Base-by-base conservation (phyloP, 2,329 filamentous ascomycete genomes). In the Sporothrix globosa region DNA sequence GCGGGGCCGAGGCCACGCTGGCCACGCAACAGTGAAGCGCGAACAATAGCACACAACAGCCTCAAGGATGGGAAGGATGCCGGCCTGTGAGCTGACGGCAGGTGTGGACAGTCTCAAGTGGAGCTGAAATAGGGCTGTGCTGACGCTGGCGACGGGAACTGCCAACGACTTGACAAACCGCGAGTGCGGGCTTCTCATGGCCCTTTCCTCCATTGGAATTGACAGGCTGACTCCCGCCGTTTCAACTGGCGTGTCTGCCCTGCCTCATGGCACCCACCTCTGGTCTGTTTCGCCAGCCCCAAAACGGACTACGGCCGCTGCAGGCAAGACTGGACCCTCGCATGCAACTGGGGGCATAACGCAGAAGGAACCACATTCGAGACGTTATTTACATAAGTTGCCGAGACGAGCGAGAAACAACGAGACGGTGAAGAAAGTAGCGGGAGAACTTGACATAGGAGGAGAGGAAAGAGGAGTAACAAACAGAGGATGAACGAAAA, bases 81-180 rank as follows among this genome's bases (percentile, higher is more conserved):
- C 34, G n/a, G 48, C n/a, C 48, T 11, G n/a, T 50, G 65, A 39
- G 63, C 27, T 53, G 46, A 67, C 46, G 13, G 44, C 30, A 11
- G 66, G 39, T 58, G 52, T 58, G 50, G 34, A 30, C 50, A 17
- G 50, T 46, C 9, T 39, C 11, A 27, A 58, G 67, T 68, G 67
- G 67, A 68, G 53, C 67, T 44, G 52, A 52, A 60, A 50, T 58
- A 68, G 53, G 67, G 67, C 65, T 67, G 65, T 67, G 65, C 48
- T 67, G 48, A 67, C 50, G 27, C n/a, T 67, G 34, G 48, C 13
- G 24, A 48, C 30, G 46, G 34, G 50, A 54, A 67, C 14, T n/a
- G 30, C 46, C 27, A 24, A 58, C n/a, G 48, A 48, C 41, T 46
- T 41, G 39, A n/a, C 21, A 46, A 68, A 9, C 4, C 17, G 34